Conservation (phyloP, 345 rosid species). For the Iberis pinnata region DNA sequence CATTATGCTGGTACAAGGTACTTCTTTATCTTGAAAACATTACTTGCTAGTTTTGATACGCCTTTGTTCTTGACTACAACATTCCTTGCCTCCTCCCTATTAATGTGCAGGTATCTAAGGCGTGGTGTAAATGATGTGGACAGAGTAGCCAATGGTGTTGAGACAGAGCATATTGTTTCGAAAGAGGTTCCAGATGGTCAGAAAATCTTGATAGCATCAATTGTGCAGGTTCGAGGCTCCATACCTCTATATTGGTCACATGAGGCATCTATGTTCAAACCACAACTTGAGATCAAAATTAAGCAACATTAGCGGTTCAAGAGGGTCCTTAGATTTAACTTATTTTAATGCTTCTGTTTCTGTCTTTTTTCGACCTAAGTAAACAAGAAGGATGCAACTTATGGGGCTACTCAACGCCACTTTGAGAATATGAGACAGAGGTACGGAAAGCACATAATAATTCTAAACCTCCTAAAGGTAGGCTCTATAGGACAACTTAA, state of each 20-base stretch:
- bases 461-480: conserved; percentile 83
- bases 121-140: conserved; percentile 90
- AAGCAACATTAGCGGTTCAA: conserved; percentile 25
- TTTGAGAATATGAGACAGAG: conserved; percentile 72
- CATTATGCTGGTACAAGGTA: conserved; percentile 99
- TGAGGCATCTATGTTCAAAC: conserved; percentile 63
- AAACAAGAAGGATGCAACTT: conserved; percentile 55
- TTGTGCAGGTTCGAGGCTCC: conserved; percentile 88
- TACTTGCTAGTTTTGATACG: neutral
- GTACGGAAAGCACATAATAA: conserved; percentile 74
- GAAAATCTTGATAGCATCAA: conserved; percentile 62
- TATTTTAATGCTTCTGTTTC: conserved; percentile 4
- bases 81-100: conserved; percentile 3
- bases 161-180: conserved; percentile 85
- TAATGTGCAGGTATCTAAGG: conserved; percentile 55
- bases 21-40: neutral
- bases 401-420: conserved; percentile 68
- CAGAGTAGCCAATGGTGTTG: conserved; percentile 95
- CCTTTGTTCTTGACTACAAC: neutral
- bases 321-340: neutral
- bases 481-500: conserved; percentile 6
- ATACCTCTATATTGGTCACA: conserved; percentile 95
- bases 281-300: conserved; percentile 79
- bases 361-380: conserved; percentile 39
- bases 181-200: conserved; percentile 58